Evolutionary conservation across 2,329 filamentous ascomycete species (phyloP).

Genomic region (Calonectria pseudoreteaudii): DNA sequence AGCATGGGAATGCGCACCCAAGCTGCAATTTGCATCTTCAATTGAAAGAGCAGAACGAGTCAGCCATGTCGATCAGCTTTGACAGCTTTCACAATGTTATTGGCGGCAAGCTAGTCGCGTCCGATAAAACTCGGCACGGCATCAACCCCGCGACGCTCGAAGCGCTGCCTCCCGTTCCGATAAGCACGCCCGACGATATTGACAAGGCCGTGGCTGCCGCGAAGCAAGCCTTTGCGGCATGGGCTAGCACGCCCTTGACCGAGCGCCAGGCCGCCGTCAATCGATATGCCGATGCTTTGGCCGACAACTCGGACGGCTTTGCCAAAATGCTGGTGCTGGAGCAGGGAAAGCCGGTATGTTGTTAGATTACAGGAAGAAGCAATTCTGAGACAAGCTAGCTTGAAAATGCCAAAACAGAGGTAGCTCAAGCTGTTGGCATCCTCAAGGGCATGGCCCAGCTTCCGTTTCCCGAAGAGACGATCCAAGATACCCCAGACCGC

Average conservation of each 20-base stretch:
- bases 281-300: constrained; percentile 32
- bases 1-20: too few species aligned
- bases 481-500: constrained; percentile 14
- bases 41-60: neutral
- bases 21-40: too few species aligned
- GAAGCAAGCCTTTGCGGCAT: constrained; percentile 58
- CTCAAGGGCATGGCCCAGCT: constrained; percentile 5
- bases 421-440: neutral
- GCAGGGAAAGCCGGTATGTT: constrained; percentile 21
- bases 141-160: constrained; percentile 64
- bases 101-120: constrained; percentile 55
- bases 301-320: constrained; percentile 29
- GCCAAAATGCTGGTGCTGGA: constrained; percentile 20
- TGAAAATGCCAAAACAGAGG: neutral
- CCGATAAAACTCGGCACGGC: constrained; percentile 57
- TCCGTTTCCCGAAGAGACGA: constrained; percentile 15
- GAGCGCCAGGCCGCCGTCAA: constrained; percentile 44
- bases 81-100: constrained; percentile 59
- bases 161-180: constrained; percentile 62
- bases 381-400: constrained; percentile 13
- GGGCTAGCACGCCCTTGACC: constrained; percentile 51
- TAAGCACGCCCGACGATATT: constrained; percentile 61
- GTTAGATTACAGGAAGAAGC: neutral
- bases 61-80: constrained; percentile 9
- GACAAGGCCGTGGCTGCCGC: constrained; percentile 62